These are phyloP conservation scores for Fomes fomentarius DNA, from an alignment of 1,284 basidiomycete species.

Conservation along the genomic window DNA sequence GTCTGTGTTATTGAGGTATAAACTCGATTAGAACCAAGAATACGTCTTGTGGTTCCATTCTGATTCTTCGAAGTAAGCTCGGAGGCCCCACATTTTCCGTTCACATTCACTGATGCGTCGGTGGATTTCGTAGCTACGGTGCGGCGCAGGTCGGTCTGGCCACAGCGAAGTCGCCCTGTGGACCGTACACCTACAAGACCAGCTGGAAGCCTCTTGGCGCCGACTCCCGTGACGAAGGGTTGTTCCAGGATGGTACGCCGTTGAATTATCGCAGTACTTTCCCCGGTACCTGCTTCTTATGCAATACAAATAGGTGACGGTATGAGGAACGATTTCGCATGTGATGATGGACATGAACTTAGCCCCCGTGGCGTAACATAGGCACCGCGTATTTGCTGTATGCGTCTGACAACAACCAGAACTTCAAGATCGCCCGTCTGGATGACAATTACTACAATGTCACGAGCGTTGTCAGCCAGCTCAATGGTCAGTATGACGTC, in stretches of 20 bases:
- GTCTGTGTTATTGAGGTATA: too few species aligned
- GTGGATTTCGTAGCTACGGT: constrained; percentile 50
- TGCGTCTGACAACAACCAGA: constrained; percentile 69
- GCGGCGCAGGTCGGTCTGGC: constrained; percentile 66
- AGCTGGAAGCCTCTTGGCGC: constrained; percentile 63
- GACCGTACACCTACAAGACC: constrained; percentile 58
- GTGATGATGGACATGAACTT: neutral
- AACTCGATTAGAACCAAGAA: constrained; percentile 60
- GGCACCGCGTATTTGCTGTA: constrained; percentile 57
- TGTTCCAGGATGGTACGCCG: constrained; percentile 57
- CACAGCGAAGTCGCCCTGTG: constrained; percentile 59
- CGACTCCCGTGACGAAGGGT: constrained; percentile 61
- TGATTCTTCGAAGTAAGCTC: constrained; percentile 57
- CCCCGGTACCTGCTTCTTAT: neutral
- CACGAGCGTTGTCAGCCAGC: constrained; percentile 47
- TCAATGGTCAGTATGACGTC: constrained; percentile 42
- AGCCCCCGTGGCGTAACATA: constrained; percentile 27
- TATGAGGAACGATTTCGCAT: constrained; percentile 3
- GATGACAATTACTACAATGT: constrained; percentile 64
- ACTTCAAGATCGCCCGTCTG: constrained; percentile 65
- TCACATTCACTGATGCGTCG: neutral
- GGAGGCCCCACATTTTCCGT: neutral
- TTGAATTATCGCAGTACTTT: neutral
- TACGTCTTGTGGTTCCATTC: constrained; percentile 79
- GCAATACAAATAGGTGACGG: constrained; percentile 25